phyloP scores from a whole-genome alignment of 2,329 filamentous ascomycete genomes.

The Aureobasidium sp. region DNA sequence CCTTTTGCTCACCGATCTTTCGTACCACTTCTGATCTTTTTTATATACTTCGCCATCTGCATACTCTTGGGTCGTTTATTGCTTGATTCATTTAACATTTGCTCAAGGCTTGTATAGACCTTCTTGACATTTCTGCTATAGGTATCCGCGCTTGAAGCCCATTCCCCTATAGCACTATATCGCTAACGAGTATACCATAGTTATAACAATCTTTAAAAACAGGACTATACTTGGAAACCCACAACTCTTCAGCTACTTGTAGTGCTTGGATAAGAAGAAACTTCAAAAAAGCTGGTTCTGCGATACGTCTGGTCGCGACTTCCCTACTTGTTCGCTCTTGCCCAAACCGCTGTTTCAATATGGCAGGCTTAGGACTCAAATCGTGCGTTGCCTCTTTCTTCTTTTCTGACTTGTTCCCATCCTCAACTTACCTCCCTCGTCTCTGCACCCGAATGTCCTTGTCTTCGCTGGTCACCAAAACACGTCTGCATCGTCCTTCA shows the following conservation, averaged over 20 bases:
- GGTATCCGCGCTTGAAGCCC: not conserved
- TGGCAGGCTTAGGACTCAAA: conserved; percentile 12
- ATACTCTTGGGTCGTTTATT: not conserved
- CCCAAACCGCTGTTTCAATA: not conserved
- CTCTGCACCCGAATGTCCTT: not conserved
- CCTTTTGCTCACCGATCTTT: conserved; percentile 11
- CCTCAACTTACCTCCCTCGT: no score
- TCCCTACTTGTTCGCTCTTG: conserved; percentile 2
- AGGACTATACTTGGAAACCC: not conserved
- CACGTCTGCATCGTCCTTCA: not conserved
- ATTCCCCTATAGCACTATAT: not conserved
- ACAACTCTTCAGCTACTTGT: not conserved
- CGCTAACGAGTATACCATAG: not conserved
- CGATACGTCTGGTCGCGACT: not conserved
- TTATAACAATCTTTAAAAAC: not conserved
- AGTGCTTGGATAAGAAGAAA: not conserved
- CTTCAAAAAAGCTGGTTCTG: not conserved
- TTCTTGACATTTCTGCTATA: not conserved
- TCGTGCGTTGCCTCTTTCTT: conserved; percentile 6
- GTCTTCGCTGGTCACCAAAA: not conserved
- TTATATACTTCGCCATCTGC: not conserved
- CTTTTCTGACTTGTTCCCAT: not conserved
- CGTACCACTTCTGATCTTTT: conserved; percentile 3
- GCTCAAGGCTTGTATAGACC: not conserved
- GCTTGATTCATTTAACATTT: not conserved